Percentiles rank a stretch among this genome's conserved stretches.
Conservation (phyloP, 768 basidiomycete genomes). For the Lactarius quietus region DNA sequence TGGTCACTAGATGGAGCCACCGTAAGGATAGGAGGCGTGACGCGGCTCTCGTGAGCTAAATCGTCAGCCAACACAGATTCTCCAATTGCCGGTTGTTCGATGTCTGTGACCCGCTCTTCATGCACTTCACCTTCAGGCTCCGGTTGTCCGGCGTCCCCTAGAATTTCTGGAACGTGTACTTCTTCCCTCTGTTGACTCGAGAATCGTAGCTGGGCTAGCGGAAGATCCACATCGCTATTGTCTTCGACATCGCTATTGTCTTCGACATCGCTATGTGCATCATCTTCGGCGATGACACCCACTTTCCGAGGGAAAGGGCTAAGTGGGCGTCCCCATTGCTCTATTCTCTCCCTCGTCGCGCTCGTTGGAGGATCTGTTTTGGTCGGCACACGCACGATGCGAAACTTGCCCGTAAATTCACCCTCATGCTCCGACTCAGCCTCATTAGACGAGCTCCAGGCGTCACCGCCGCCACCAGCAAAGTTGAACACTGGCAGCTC, state of each 20-base stretch:
- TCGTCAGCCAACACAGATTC: background rate
- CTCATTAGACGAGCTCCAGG: slow-evolving; percentile 27
- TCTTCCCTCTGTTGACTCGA: background rate
- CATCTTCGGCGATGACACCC: slow-evolving; percentile 28
- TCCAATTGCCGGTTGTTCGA: slow-evolving; percentile 2
- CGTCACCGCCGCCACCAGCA: slow-evolving; percentile 10
- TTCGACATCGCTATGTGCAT: slow-evolving; percentile 29
- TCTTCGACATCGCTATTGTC: slow-evolving; percentile 23
- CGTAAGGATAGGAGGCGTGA: background rate
- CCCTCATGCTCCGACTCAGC: slow-evolving; percentile 43
- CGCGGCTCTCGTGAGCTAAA: slow-evolving; percentile 5
- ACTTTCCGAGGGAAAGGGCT: slow-evolving; percentile 55
- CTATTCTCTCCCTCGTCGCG: slow-evolving; percentile 45
- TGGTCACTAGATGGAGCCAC: background rate
- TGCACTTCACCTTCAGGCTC: slow-evolving; percentile 6
- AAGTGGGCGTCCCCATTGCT: slow-evolving; percentile 64
- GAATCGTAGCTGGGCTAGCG: slow-evolving; percentile 3
- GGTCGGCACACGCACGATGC: slow-evolving; percentile 51
- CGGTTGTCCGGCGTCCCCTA: slow-evolving; percentile 1
- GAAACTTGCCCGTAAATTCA: slow-evolving; percentile 67
- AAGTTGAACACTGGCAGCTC: slow-evolving; percentile 29
- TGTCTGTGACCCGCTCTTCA: background rate
- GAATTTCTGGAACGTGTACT: slow-evolving; percentile 9
- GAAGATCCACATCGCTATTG: slow-evolving; percentile 13
- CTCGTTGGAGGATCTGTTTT: slow-evolving; percentile 66